Percentiles rank a stretch among this genome's conserved stretches.
Evolutionary conservation across 306 rosid species (phyloP).

Genomic region (Myrica gale): DNA sequence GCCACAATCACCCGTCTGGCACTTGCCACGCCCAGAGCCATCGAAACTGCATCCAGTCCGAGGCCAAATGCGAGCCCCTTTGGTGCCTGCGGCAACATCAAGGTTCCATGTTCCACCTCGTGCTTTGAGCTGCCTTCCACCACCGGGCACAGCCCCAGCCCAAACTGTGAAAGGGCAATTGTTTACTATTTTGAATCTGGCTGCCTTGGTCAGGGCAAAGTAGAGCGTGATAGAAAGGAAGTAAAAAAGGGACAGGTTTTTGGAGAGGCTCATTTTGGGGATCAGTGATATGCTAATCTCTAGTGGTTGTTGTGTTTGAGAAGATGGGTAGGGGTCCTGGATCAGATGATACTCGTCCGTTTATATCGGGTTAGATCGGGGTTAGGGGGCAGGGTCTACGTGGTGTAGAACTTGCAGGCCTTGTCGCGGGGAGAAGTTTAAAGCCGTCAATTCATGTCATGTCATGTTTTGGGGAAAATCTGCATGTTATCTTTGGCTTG

Average conservation of each 20-base stretch:
- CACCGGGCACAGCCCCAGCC: constrained; percentile 53
- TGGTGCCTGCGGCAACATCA: constrained; percentile 34
- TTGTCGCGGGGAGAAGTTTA: too few species aligned
- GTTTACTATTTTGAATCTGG: constrained; percentile 44
- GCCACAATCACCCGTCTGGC: constrained; percentile 61
- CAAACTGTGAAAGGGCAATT: constrained; percentile 53
- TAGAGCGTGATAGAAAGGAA: constrained; percentile 22
- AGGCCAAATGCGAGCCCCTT: constrained; percentile 60
- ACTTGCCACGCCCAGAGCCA: constrained; percentile 39
- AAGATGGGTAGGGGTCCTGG: not conserved
- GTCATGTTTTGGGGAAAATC: not conserved
- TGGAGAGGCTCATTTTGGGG: constrained; percentile 20
- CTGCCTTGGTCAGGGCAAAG: constrained; percentile 26
- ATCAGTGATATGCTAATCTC: not conserved
- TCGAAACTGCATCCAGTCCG: constrained; percentile 68
- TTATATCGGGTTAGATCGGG: constrained; percentile 2
- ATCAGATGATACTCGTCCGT: too few species aligned
- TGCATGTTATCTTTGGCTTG: not conserved
- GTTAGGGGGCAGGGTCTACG: too few species aligned
- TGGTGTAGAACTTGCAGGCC: too few species aligned
- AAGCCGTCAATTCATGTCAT: too few species aligned
- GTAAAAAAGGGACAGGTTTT: constrained; percentile 2
- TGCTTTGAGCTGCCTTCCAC: constrained; percentile 43
- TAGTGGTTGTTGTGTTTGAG: not conserved
- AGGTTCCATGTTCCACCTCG: constrained; percentile 38